Conservation (phyloP, 1,139 yeast genomes). For the Trichomonascaceae sp. region DNA sequence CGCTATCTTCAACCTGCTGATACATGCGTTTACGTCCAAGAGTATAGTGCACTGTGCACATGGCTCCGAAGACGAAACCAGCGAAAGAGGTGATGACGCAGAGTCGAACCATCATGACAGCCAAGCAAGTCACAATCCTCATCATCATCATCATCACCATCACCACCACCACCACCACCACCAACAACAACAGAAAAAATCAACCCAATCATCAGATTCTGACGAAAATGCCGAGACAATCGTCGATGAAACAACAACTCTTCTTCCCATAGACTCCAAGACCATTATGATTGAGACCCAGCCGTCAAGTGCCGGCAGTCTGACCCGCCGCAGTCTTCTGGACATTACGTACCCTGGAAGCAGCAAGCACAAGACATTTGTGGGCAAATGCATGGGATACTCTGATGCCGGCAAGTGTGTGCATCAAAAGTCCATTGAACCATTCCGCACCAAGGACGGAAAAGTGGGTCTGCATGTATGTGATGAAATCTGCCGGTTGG, state of each 20-base stretch:
- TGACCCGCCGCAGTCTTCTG: slow-evolving; percentile 10
- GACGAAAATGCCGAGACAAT: slow-evolving; percentile 15
- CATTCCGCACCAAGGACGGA: too few species aligned
- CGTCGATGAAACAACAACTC: slow-evolving; percentile 10
- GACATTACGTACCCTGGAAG: slow-evolving; percentile 19
- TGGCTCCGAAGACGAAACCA: slow-evolving; percentile 14
- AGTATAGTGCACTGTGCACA: slow-evolving; percentile 83
- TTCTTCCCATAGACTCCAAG: background rate
- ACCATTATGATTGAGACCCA: background rate
- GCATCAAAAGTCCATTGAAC: background rate
- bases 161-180: too few species aligned
- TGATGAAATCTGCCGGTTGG: background rate
- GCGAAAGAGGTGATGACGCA: background rate
- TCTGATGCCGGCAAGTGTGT: slow-evolving; percentile 19
- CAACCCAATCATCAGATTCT: slow-evolving; percentile 7
- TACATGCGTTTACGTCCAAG: slow-evolving; percentile 67
- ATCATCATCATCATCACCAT: slow-evolving; percentile 9
- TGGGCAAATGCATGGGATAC: slow-evolving; percentile 44
- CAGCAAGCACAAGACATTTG: too few species aligned
- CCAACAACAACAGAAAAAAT: slow-evolving; percentile 9
- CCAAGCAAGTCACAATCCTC: background rate
- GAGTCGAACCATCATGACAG: slow-evolving; percentile 1
- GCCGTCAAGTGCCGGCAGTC: background rate
- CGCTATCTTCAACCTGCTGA: slow-evolving; percentile 42
- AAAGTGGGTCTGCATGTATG: too few species aligned